Conservation (phyloP, 202 grass and related monocot species). For the Brachypodium distachyon region DNA sequence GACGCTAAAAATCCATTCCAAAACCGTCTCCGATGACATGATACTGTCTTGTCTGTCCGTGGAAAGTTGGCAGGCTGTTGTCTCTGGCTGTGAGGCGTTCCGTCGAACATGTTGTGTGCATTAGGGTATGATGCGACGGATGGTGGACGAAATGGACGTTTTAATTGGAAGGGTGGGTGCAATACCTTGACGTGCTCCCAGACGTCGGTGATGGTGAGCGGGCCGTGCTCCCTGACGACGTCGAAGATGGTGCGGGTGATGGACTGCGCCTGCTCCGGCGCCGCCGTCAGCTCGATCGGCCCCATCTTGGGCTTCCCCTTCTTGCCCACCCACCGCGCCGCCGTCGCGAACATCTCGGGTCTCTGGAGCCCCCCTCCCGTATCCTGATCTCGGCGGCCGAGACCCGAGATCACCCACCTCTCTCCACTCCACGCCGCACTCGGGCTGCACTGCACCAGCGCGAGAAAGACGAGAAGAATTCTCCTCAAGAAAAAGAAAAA, state of each 20-base stretch:
- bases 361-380: neutral
- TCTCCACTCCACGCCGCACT: too few species aligned
- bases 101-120: constrained; percentile 22
- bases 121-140: too few species aligned
- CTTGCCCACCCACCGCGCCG: constrained; percentile 50
- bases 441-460: too few species aligned
- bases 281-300: constrained; percentile 58
- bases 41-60: neutral
- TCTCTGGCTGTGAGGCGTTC: neutral
- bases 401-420: too few species aligned
- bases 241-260: constrained; percentile 83
- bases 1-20: neutral
- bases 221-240: constrained; percentile 72
- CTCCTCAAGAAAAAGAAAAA: too few species aligned
- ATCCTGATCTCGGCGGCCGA: too few species aligned
- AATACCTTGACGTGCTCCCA: constrained; percentile 86
- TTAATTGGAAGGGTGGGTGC: neutral
- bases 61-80: neutral
- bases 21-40: neutral
- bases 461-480: too few species aligned
- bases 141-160: neutral
- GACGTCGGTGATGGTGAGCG: constrained; percentile 74
- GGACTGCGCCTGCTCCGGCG: constrained; percentile 63
- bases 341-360: constrained; percentile 53
- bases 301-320: constrained; percentile 89